Percentiles rank a stretch among this genome's conserved stretches.
Conservation (phyloP, 2,329 filamentous ascomycete genomes). For the Fusarium veterinarium region DNA sequence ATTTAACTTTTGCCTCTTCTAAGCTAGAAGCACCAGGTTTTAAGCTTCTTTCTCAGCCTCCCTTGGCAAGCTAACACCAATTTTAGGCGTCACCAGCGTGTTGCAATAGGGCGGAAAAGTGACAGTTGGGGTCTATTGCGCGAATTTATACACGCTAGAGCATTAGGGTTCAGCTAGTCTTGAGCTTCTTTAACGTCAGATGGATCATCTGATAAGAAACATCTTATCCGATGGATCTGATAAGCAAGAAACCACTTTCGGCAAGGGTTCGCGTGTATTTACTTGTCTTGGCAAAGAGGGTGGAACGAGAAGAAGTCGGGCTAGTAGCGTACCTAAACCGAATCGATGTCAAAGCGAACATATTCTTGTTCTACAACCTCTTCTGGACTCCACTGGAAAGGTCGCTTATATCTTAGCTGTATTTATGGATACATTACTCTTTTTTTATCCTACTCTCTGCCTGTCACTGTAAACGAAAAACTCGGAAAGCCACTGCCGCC, state of each 20-base stretch:
- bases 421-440: too few species aligned
- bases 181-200: background rate
- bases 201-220: background rate
- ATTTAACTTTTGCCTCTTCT: fast-evolving
- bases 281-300: background rate
- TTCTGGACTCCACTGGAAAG: too few species aligned
- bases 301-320: background rate
- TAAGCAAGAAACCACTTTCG: background rate
- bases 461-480: too few species aligned
- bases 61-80: background rate
- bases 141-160: background rate
- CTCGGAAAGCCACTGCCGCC: too few species aligned
- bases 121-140: background rate
- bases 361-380: fast-evolving
- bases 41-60: background rate
- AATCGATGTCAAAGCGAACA: background rate
- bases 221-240: background rate
- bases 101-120: background rate
- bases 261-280: fast-evolving
- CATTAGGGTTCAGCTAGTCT: background rate
- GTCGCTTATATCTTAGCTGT: too few species aligned
- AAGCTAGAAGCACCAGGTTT: background rate
- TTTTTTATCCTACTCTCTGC: too few species aligned
- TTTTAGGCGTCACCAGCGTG: fast-evolving
- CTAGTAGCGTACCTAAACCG: too few species aligned